Conservation (phyloP, 2,329 filamentous ascomycete genomes). For the Penicillium italicum region DNA sequence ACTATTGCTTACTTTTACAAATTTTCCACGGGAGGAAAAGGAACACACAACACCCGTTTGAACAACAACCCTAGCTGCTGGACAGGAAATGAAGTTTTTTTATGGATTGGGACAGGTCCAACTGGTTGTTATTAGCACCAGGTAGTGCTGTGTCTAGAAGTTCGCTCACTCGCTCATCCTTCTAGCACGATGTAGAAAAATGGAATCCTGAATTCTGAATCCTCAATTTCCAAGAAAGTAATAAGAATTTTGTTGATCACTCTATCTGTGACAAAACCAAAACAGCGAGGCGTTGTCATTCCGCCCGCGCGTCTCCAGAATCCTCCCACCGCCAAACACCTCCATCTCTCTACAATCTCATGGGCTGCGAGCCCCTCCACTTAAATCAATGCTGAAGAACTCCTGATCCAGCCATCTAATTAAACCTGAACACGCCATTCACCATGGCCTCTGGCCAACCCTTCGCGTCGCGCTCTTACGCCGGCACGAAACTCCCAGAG, state of each 20-base stretch:
- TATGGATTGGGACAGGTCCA: neutral
- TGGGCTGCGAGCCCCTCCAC: slow-evolving; percentile 11
- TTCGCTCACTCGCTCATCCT: neutral
- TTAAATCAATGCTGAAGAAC: neutral
- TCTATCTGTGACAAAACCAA: neutral
- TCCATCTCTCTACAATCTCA: slow-evolving; percentile 9
- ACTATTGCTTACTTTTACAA: neutral
- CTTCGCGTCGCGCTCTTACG: slow-evolving; percentile 54
- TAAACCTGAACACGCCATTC: slow-evolving; percentile 10
- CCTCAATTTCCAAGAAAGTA: neutral
- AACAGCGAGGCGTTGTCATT: slow-evolving; percentile 3
- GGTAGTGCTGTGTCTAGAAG: neutral
- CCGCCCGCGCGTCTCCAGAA: slow-evolving; percentile 26
- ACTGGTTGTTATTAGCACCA: neutral
- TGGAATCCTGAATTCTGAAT: neutral
- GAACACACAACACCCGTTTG: neutral
- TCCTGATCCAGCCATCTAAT: neutral
- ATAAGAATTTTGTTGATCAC: neutral
- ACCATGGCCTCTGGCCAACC: slow-evolving; percentile 53
- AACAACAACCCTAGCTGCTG: neutral
- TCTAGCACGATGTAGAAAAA: neutral
- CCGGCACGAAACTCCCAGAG: slow-evolving; percentile 53
- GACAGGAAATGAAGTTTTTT: neutral
- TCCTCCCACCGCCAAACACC: slow-evolving; percentile 24
- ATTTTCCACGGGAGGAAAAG: neutral